Evolutionary conservation across 176 grass and related monocot genomes (phyloP), one percentile per base, ranked within the genome.

Genomic region (Elaeis guineensis): DNA sequence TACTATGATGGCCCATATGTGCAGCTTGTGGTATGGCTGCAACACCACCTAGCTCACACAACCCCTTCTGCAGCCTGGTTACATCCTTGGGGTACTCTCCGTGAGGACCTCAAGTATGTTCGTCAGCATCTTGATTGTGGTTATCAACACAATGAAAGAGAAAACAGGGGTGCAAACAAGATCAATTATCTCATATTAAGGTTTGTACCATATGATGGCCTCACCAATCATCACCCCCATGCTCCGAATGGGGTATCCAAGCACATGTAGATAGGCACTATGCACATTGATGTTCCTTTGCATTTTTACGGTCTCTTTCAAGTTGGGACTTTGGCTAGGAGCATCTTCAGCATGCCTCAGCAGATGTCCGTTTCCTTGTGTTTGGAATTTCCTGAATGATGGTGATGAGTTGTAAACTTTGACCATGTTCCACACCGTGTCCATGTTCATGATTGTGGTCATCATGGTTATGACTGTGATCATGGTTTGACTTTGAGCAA

Each of bases 1-100:
- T 25, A 74, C 57, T 8, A 70, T 80, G 52, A 80, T 80, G 1
- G 77, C 77, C 77, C 77, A 80, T 53, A 80, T 74, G 58, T 80
- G 77, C 28, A 80, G 66, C 63, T 80, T 63, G 2, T 74, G 70
- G 5, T 2, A 80, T 63, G 0, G 77, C 70, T 30, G 74, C 55
- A 30, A 80, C 77, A 18, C 70, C 63, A 32, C 74, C 77, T 63
- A 80, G 30, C 29, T 50, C 29, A 9, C 77, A 80, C 23, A 80
- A 59, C 19, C 77, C 77, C 28, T 69, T 54, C 54, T 80, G 70
- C 21, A 74, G 55, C 51, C 57, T 67, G 21, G 77, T 74, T 16
- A 70, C 63, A 15, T 80, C 52, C 77, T 55, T 6, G 77, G 77
- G 0, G 77, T 80, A 49, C 77, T 80, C 59, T 80, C 77, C 77